phyloP scores from a whole-genome alignment of 176 grass and related monocot genomes.

The Carex kokanica region DNA sequence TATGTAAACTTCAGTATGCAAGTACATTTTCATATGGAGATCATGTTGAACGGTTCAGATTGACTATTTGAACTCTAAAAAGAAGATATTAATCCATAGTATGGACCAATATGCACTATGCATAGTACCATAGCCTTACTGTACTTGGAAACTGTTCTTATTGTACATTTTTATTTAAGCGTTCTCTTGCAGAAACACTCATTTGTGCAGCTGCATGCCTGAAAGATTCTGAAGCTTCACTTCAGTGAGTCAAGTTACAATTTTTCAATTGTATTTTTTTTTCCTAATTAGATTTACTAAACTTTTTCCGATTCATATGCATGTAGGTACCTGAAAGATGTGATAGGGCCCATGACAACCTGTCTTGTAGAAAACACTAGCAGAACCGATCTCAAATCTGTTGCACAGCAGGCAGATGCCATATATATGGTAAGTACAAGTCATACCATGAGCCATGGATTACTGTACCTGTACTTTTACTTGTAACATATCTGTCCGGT shows the following conservation, averaged over 20 bases:
- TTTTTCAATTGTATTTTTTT: slow-evolving; percentile 24
- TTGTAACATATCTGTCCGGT: background rate
- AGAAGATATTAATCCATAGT: no score
- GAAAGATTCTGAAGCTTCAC: slow-evolving; percentile 81
- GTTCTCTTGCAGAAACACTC: slow-evolving; percentile 96
- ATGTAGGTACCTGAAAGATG: slow-evolving; percentile 84
- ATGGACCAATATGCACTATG: no score
- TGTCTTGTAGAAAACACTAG: slow-evolving; percentile 81
- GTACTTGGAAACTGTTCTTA: slow-evolving; percentile 24
- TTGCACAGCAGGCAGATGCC: slow-evolving; percentile 82
- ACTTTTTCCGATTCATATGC: slow-evolving; percentile 17
- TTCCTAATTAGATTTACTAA: slow-evolving; percentile 1
- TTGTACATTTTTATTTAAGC: slow-evolving; percentile 41
- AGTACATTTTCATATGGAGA: no score
- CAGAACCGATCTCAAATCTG: slow-evolving; percentile 80
- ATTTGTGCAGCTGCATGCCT: slow-evolving; percentile 79
- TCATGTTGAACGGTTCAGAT: no score
- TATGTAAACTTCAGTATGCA: no score
- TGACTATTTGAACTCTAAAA: no score
- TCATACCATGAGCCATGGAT: background rate
- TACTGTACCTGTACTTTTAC: background rate
- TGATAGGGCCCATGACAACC: slow-evolving; percentile 79
- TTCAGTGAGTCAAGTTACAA: slow-evolving; percentile 61
- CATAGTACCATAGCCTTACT: no score
- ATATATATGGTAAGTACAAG: slow-evolving; percentile 66